These are phyloP conservation scores for Xylariales sp. DNA, from an alignment of 2,329 filamentous ascomycete genomes.

Conservation along the genomic window DNA sequence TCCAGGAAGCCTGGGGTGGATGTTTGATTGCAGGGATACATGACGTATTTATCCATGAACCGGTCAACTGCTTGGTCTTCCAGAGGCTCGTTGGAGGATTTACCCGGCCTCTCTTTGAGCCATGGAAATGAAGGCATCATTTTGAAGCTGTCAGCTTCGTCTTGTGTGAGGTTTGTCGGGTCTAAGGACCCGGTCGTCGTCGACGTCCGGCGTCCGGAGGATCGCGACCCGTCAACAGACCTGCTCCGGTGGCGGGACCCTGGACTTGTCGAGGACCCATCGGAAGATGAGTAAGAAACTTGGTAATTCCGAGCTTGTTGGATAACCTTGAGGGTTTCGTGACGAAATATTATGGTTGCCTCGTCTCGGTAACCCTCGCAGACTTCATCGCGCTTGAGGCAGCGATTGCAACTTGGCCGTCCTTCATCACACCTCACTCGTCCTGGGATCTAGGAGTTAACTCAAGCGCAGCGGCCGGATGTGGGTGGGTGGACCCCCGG, in stretches of 20 bases:
- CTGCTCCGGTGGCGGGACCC: conserved; percentile 26
- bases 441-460: neutral
- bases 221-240: conserved; percentile 16
- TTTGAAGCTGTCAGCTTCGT: neutral
- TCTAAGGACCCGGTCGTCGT: neutral
- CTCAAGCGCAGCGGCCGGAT: too few relatives aligned
- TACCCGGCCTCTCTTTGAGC: conserved; percentile 15
- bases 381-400: conserved; percentile 29
- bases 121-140: conserved; percentile 13
- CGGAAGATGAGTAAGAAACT: too few relatives aligned
- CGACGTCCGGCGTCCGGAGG: neutral
- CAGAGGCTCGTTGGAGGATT: conserved; percentile 6
- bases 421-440: conserved; percentile 26
- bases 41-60: conserved; percentile 34
- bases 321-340: conserved; percentile 28
- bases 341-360: conserved; percentile 28
- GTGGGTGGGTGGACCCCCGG: neutral
- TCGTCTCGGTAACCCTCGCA: conserved; percentile 35
- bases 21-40: conserved; percentile 29
- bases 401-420: conserved; percentile 30
- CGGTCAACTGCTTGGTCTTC: conserved; percentile 24
- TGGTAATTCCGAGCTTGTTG: conserved; percentile 13
- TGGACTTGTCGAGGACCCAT: too few relatives aligned
- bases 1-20: conserved; percentile 34
- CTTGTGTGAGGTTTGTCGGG: neutral